A percentile compares a stretch with the other conserved stretches of the same genome.
Conservation (phyloP, 176 grass and related monocot species). For the Carex scoparia region DNA sequence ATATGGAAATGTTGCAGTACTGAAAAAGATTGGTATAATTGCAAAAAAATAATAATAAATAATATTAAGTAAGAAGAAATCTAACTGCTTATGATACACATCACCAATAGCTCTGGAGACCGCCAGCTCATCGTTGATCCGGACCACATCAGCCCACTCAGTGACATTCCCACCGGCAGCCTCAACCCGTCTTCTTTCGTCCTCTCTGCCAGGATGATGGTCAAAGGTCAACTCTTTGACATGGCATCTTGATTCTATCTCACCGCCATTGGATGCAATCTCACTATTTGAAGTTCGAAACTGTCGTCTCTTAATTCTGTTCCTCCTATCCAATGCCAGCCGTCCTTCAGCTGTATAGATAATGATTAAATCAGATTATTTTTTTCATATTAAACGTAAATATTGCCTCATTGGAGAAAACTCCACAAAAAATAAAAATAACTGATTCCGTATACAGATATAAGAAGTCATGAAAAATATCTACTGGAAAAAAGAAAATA, state of each 20-base stretch:
- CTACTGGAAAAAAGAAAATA: background rate
- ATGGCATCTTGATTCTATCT: conserved; percentile 36
- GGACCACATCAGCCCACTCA: conserved; percentile 80
- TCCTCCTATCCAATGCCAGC: conserved; percentile 36
- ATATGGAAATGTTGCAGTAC: background rate
- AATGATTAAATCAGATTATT: background rate
- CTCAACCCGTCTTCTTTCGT: conserved; percentile 86
- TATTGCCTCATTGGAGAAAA: background rate
- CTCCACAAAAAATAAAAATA: background rate
- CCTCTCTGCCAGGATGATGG: conserved; percentile 96
- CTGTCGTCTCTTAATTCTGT: conserved; percentile 32
- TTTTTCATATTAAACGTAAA: background rate
- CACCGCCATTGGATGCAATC: conserved; percentile 46
- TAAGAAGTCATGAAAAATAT: background rate
- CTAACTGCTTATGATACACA: conserved; percentile 73
- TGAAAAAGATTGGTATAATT: conserved; percentile 17
- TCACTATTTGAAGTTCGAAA: conserved; percentile 9
- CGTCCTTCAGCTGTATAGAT: conserved; percentile 27
- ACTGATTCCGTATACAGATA: background rate
- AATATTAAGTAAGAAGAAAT: conserved; percentile 4
- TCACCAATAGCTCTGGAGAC: conserved; percentile 93
- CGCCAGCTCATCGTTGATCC: conserved; percentile 85
- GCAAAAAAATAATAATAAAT: background rate
- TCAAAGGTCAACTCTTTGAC: conserved; percentile 81
- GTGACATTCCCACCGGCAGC: conserved; percentile 74